Conservation (phyloP, 257 asterid genomes). For the Gentiana straminea region DNA sequence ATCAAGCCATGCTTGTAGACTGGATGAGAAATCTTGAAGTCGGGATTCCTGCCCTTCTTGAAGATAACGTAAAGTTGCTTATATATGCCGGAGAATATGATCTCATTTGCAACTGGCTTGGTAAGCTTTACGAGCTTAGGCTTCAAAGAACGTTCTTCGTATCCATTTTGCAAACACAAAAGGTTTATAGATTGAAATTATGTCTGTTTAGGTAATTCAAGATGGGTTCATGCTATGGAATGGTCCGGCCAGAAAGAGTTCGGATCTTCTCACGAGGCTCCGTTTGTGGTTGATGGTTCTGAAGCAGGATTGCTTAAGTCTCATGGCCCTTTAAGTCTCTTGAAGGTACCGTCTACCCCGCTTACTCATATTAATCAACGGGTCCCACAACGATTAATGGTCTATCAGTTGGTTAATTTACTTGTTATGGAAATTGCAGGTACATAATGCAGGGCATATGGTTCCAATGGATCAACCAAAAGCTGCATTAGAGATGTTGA, state of each 20-base stretch:
- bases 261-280: constrained; percentile 40
- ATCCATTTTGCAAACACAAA: too few species aligned
- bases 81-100: constrained; percentile 74
- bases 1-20: constrained; percentile 73
- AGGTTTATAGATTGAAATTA: too few species aligned
- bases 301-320: constrained; percentile 68
- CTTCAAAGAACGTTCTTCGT: too few species aligned
- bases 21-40: constrained; percentile 85
- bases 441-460: constrained; percentile 95
- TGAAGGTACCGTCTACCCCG: constrained; percentile 43
- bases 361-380: too few species aligned
- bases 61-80: constrained; percentile 57
- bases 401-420: too few species aligned
- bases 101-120: constrained; percentile 77
- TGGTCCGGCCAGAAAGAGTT: constrained; percentile 84
- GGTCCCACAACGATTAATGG: too few species aligned
- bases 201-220: constrained; percentile 54
- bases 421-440: constrained; percentile 24
- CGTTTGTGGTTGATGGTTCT: constrained; percentile 61
- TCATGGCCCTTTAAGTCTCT: constrained; percentile 80
- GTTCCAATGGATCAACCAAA: constrained; percentile 97
- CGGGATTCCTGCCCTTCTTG: constrained; percentile 67
- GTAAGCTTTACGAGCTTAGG: constrained; percentile 19
- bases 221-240: constrained; percentile 96
- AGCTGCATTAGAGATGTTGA: constrained; percentile 76